Evolutionary conservation across 2,329 filamentous ascomycete genomes (phyloP), one percentile per base, ranked within the genome.

Genomic region (Lecanicillium sp.): DNA sequence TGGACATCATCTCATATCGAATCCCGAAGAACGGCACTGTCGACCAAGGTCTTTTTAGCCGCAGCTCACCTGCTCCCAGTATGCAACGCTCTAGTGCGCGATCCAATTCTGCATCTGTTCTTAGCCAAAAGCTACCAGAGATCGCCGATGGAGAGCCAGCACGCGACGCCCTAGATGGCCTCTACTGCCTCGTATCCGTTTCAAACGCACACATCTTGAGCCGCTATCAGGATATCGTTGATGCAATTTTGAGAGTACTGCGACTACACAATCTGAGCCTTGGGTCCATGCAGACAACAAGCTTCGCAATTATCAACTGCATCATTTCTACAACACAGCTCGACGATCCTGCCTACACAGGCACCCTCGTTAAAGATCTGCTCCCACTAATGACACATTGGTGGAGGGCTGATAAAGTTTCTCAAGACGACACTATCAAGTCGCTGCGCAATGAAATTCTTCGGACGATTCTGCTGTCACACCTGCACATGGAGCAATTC

Each of bases 381-480:
- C 60, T 95, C 20, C 85, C 87, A 1, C 64, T 90, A 37, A 80
- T 95, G 54, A 79, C 78, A 48, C 76, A 79, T 42, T 81, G 89
- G 68, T 98, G 91, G 90, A 74, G 82, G 54, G 76, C 78, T n/a
- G 87, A 86, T 55, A 77, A 79, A 38, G 66, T 76, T 21, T 75
- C 77, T 12, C 74, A 81, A 56, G 75, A 81, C 54, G 75, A 79
- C 57, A 74, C 79, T 57, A 74, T 80, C 53, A 80, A 76, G 52
- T 73, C 73, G 2, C 64, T 93, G 42, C 82, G 84, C 55, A 86
- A 91, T 54, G 88, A 90, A 62, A 85, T 95, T 62, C 72, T 94
- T 27, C 82, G 82, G 55, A 80, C 81, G 1, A 69, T 95, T 23
- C 81, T 86, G 52, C 70, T 79, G n/a, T 72, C 83, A 26, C 75